phyloP scores from a whole-genome alignment of 2,329 filamentous ascomycete species.

The Xylogone sp. region DNA sequence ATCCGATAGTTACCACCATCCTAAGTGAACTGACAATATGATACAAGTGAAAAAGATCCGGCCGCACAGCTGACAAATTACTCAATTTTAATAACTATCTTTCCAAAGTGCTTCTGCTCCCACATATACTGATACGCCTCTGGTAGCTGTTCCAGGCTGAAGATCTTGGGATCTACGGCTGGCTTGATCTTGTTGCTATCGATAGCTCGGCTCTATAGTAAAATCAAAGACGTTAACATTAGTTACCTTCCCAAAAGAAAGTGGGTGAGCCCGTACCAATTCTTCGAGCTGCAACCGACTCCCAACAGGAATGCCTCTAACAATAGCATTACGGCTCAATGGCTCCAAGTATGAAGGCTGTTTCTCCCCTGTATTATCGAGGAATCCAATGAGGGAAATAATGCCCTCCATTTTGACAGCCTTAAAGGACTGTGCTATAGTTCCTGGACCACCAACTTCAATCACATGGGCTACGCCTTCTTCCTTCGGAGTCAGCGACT shows the following conservation, averaged over 20 bases:
- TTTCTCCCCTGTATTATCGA: conserved; percentile 24
- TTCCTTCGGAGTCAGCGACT: conserved; percentile 30
- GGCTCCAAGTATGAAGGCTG: conserved; percentile 27
- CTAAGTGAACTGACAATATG: too few species aligned
- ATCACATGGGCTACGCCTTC: conserved; percentile 38
- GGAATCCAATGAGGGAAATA: conserved; percentile 35
- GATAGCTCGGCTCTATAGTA: conserved; percentile 38
- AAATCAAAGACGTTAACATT: too few species aligned
- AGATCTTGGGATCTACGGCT: conserved; percentile 42
- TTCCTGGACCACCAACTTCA: conserved; percentile 37
- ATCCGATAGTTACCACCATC: too few species aligned
- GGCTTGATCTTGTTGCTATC: conserved; percentile 43
- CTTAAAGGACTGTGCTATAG: conserved; percentile 36
- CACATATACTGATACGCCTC: conserved; percentile 48
- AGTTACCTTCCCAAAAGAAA: too few species aligned
- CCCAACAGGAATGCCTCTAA: conserved; percentile 44
- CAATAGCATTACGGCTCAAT: conserved; percentile 33
- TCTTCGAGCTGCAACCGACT: conserved; percentile 46
- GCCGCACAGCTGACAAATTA: conserved; percentile 12
- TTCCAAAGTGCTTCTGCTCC: conserved; percentile 48
- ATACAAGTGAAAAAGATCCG: too few species aligned
- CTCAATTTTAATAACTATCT: conserved; percentile 36
- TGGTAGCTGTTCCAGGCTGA: conserved; percentile 40
- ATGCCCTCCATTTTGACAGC: conserved; percentile 38
- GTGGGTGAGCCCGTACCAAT: conserved; percentile 32